Evolutionary conservation across 176 grass and related monocot species (phyloP).

Genomic region (Oryza coarctata): DNA sequence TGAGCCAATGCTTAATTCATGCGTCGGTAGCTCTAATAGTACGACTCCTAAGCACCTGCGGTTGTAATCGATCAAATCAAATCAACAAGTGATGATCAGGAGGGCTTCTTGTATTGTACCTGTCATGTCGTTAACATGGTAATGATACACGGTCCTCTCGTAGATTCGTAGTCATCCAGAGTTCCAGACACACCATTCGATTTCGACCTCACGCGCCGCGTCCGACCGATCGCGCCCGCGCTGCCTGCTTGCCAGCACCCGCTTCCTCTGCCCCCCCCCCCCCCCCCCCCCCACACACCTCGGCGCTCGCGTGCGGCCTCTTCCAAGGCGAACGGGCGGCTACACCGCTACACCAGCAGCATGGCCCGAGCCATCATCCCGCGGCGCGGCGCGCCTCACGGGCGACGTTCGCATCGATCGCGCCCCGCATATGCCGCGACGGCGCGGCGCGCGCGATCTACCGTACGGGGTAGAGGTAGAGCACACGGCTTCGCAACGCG

Average conservation of each 20-base stretch:
- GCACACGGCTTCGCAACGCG: too few relatives aligned
- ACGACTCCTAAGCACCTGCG: not conserved
- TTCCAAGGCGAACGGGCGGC: too few relatives aligned
- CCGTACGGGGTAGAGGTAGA: not conserved
- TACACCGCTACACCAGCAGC: not conserved
- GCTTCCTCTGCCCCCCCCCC: too few relatives aligned
- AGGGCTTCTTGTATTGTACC: not conserved
- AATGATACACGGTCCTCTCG: not conserved
- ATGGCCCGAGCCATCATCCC: not conserved
- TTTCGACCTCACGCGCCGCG: too few relatives aligned
- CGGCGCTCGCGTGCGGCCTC: not conserved
- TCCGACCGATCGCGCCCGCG: too few relatives aligned
- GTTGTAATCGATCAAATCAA: not conserved
- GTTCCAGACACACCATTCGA: too few relatives aligned
- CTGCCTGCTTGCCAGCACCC: too few relatives aligned
- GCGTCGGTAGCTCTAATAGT: not conserved
- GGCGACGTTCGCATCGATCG: not conserved
- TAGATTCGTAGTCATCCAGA: too few relatives aligned
- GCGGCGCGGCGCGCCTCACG: not conserved
- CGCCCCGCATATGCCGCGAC: too few relatives aligned
- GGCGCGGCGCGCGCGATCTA: not conserved
- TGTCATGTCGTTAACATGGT: not conserved
- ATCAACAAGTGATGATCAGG: not conserved
- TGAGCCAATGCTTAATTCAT: not conserved
- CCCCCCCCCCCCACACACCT: too few relatives aligned